Base-by-base conservation (phyloP, 371 early-diverging fungal genomes). In the Saksenaea oblongispora region DNA sequence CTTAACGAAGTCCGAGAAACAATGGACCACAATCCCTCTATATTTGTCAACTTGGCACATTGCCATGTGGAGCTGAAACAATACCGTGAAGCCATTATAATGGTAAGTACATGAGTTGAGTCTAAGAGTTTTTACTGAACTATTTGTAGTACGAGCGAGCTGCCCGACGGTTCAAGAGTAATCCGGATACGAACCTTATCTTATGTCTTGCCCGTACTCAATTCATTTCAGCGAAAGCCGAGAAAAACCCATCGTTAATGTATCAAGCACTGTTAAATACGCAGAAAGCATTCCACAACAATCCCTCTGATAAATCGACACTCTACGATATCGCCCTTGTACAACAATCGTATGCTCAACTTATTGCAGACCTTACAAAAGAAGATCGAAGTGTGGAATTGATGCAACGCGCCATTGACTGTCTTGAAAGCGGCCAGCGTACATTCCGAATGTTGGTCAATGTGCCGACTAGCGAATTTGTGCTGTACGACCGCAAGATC, bases 311-410 rank as follows among this genome's bases (percentile, higher is more conserved):
- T 70, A 80, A 85, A 59, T 73, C 90, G 0, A 74, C 90, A 0
- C 70, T 84, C 5, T 94, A 87, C 63, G 87, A 97, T 65, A 71
- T 93, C 60, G 95, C 95, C 0, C 73, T 97, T 10, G 87, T 92
- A 26, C 90, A 93, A 71, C 96, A 95, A 68, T 86, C 90, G 7
- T 90, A 88, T 54, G 93, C 93, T 3, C 92, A 91, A 62, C 75
- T 93, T 15, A 81, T 94, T 31, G 84, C 90, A 18, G 94, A 94
- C 34, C 83, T 85, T 36, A 70, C 89, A 0, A 71, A 71, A 9
- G 87, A 90, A 24, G 79, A 82, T 60, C 82, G 92, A 34, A 78
- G 82, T 0, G 72, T 87, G 0, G 64, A 64, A 3, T 73, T 79
- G n/a, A 78, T 95, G 54, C 75, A 82, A 2, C 59, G 74, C 4